These are phyloP conservation scores for Jasminum sambac DNA, from an alignment of 257 asterid genomes.

Conservation along the genomic window DNA sequence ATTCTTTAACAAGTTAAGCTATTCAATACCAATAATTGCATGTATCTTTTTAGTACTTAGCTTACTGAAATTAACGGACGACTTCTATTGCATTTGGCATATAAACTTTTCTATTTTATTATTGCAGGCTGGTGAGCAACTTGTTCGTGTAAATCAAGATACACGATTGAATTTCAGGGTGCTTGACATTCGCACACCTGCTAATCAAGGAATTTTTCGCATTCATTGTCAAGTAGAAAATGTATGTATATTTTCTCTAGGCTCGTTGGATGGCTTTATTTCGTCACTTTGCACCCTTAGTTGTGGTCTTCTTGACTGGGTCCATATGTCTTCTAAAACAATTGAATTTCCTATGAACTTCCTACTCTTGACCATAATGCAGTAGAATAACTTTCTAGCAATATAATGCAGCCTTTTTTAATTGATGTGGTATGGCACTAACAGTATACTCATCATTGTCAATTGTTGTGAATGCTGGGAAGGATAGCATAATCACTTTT, in stretches of 20 bases:
- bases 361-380: background rate
- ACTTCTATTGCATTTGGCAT: background rate
- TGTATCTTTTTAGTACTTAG: background rate
- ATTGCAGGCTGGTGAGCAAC: slow-evolving; percentile 75
- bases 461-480: background rate
- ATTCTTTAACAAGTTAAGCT: background rate
- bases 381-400: background rate
- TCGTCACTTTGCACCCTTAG: background rate
- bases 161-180: slow-evolving; percentile 81
- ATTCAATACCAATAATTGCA: background rate
- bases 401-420: background rate
- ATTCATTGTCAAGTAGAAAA: slow-evolving; percentile 70
- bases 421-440: background rate
- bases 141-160: slow-evolving; percentile 92
- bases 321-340: background rate
- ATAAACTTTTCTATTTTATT: slow-evolving; percentile 12
- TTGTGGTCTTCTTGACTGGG: background rate
- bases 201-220: slow-evolving; percentile 85
- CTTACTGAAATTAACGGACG: background rate
- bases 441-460: background rate
- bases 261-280: background rate
- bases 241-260: slow-evolving; percentile 35
- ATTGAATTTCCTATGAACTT: background rate
- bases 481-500: background rate
- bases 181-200: slow-evolving; percentile 83